Evolutionary conservation across 2,329 filamentous ascomycete genomes (phyloP).

Genomic region (Neopestalotiopsis rosae): DNA sequence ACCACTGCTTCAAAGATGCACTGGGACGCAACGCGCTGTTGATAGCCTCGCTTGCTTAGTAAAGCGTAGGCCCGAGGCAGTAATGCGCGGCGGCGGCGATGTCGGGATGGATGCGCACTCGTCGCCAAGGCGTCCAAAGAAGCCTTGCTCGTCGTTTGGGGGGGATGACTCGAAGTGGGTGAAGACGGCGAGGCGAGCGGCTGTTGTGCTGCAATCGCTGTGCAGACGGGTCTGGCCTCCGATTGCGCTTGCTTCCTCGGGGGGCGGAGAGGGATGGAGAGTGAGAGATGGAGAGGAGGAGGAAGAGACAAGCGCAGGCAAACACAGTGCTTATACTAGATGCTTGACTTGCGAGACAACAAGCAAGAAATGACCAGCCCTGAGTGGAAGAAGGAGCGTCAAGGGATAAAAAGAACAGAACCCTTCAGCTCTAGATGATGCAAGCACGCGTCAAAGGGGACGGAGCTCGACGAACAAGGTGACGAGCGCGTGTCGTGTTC

Average conservation of each 20-base stretch:
- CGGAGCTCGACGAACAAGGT: neutral
- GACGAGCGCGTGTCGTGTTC: conserved; percentile 4
- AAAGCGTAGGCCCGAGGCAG: conserved; percentile 6
- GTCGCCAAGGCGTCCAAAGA: neutral
- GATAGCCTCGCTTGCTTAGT: conserved; percentile 3
- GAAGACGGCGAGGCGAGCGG: neutral
- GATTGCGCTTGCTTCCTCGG: conserved; percentile 1
- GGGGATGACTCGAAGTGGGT: neutral
- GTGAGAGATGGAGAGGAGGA: neutral
- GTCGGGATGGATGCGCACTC: neutral
- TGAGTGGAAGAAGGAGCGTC: neutral
- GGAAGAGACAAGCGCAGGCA: neutral
- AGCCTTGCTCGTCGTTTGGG: neutral
- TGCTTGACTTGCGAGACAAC: neutral
- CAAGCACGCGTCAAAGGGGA: conserved; percentile 3
- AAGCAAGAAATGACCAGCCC: neutral
- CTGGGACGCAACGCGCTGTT: conserved; percentile 1
- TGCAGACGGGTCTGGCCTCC: neutral
- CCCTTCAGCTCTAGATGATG: neutral
- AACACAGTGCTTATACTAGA: neutral
- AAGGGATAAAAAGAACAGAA: neutral
- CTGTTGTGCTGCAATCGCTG: neutral
- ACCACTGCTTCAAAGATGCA: conserved; percentile 32
- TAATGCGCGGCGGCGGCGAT: neutral
- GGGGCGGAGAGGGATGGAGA: neutral